These are phyloP conservation scores for Quercus alba DNA, from an alignment of 306 rosid species.

Conservation along the genomic window DNA sequence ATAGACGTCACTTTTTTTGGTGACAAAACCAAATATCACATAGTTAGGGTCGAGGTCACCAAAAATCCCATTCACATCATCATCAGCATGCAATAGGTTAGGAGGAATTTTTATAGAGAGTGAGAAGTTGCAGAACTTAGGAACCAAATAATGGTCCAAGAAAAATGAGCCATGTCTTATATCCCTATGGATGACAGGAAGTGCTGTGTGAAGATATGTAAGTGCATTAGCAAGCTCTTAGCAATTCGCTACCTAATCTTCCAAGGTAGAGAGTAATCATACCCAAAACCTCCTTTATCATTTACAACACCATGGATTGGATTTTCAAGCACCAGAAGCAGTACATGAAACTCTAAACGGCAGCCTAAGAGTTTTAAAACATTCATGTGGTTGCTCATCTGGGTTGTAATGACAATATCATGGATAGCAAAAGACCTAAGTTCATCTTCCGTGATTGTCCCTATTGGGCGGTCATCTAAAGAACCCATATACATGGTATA, in stretches of 20 bases:
- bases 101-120: too few relatives aligned
- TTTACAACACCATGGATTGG: not conserved
- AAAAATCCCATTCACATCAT: too few relatives aligned
- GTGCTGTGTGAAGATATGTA: not conserved
- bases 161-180: too few relatives aligned
- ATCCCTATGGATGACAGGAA: too few relatives aligned
- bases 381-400: not conserved
- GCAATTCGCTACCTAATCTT: not conserved
- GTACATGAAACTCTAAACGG: not conserved
- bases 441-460: not conserved
- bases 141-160: too few relatives aligned
- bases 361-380: not conserved
- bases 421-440: not conserved
- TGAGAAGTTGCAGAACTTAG: too few relatives aligned
- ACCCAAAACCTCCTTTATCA: constrained; percentile 1
- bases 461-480: not conserved
- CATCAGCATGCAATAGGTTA: too few relatives aligned
- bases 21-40: too few relatives aligned
- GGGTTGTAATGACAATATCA: not conserved
- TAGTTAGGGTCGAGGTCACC: too few relatives aligned
- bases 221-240: constrained; percentile 7
- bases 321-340: not conserved
- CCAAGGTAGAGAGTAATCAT: not conserved
- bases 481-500: not conserved
- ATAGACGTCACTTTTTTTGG: too few relatives aligned